These are phyloP conservation scores for Penicillium concentricum DNA, from an alignment of 2,329 filamentous ascomycete genomes.

Conservation along the genomic window DNA sequence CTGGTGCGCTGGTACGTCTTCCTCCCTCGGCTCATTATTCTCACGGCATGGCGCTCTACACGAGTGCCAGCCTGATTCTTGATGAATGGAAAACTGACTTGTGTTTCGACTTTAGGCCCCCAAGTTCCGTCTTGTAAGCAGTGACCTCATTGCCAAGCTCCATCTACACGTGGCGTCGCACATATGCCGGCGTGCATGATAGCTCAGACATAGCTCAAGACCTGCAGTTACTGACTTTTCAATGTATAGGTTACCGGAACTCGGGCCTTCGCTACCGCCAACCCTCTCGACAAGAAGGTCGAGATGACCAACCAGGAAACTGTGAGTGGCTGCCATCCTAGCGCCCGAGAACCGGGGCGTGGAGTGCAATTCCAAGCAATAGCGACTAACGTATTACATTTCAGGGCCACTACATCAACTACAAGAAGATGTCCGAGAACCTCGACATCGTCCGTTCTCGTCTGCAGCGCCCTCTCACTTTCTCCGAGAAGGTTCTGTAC, in stretches of 20 bases:
- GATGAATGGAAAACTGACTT: conserved; percentile 25
- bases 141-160: conserved; percentile 2
- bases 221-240: conserved; percentile 27
- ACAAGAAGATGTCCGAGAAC: conserved; percentile 98
- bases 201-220: neutral
- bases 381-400: conserved; percentile 27
- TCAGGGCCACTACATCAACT: conserved; percentile 92
- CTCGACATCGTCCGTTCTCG: conserved; percentile 83
- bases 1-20: conserved; percentile 48
- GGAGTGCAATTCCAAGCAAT: conserved; percentile 1
- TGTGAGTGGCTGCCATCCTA: conserved; percentile 36
- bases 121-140: conserved; percentile 48
- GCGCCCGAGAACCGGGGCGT: conserved; percentile 8
- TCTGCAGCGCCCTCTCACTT: conserved; percentile 90
- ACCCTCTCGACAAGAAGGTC: conserved; percentile 90
- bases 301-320: conserved; percentile 97
- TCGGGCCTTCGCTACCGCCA: conserved; percentile 75
- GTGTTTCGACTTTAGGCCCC: conserved; percentile 35
- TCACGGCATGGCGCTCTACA: neutral
- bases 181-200: conserved; percentile 1
- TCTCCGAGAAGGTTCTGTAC: conserved; percentile 98
- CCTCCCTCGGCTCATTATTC: conserved; percentile 1
- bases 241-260: conserved; percentile 61
- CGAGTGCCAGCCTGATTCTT: neutral
- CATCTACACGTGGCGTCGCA: neutral